These are phyloP conservation scores for Melaleuca quinquenervia DNA, from an alignment of 345 rosid species.

Conservation along the genomic window DNA sequence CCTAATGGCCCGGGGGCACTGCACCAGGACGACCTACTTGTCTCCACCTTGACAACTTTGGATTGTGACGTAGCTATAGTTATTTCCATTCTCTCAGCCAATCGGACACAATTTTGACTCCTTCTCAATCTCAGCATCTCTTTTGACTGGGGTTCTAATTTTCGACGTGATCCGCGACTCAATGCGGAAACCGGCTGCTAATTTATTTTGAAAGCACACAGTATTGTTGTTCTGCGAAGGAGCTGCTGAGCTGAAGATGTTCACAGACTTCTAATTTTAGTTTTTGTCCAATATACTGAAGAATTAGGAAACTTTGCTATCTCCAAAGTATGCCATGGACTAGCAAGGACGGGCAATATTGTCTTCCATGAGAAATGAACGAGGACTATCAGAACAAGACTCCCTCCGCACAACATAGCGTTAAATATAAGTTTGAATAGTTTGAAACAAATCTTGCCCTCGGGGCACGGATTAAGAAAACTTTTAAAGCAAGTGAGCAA, in stretches of 20 bases:
- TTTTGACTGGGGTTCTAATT: not conserved
- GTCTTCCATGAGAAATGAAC: not conserved
- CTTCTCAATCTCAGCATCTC: not conserved
- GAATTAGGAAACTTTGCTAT: not conserved
- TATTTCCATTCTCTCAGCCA: not conserved
- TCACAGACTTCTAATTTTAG: accelerated
- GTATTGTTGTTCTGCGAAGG: not conserved
- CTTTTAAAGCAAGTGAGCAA: not conserved
- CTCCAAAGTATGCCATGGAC: not conserved
- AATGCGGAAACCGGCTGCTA: not conserved
- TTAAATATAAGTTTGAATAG: not conserved
- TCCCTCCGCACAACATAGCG: not conserved
- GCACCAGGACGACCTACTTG: too few species aligned
- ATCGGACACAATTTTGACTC: not conserved
- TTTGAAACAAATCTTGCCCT: not conserved
- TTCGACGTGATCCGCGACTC: not conserved
- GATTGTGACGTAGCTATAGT: not conserved
- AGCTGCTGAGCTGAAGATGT: not conserved
- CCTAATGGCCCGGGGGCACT: too few species aligned
- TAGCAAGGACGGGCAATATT: not conserved
- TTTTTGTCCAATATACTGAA: not conserved
- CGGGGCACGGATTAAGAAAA: not conserved
- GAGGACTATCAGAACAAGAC: not conserved
- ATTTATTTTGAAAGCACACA: not conserved
- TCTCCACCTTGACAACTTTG: not conserved